A percentile compares a stretch with the other conserved stretches of the same genome.
Conservation (phyloP, 805 yeast genomes). For the Lipomyces starkeyi region DNA sequence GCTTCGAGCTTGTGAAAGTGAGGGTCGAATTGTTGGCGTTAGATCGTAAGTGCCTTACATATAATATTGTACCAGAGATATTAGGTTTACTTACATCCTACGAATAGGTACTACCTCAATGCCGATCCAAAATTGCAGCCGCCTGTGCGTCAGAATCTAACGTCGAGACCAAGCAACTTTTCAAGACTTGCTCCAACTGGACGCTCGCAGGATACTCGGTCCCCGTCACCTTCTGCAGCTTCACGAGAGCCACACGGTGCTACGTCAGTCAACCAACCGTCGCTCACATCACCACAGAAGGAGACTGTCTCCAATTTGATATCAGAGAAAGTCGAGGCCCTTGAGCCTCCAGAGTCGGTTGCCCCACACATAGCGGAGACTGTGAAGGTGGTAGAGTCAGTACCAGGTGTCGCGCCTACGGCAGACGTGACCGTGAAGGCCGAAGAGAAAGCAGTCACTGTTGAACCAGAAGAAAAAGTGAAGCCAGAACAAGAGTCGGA, state of each 20-base stretch:
- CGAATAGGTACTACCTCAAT: conserved; percentile 6
- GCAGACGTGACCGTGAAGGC: background rate
- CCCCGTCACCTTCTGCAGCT: background rate
- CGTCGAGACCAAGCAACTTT: background rate
- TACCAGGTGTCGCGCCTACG: background rate
- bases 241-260: background rate
- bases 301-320: background rate
- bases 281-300: conserved; percentile 1
- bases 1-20: conserved; percentile 91
- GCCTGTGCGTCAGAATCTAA: background rate
- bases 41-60: conserved; percentile 62
- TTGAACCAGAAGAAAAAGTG: background rate
- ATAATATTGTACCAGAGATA: background rate
- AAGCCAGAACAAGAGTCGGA: background rate
- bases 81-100: background rate
- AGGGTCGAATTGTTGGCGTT: conserved; percentile 90
- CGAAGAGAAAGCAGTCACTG: conserved; percentile 1
- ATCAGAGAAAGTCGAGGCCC: background rate
- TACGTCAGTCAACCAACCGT: conserved; percentile 2
- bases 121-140: conserved; percentile 4
- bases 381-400: conserved; percentile 9
- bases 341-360: background rate
- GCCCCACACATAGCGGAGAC: conserved; percentile 6
- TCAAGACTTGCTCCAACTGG: background rate
- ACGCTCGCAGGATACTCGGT: background rate